Evolutionary conservation across 2,329 filamentous ascomycete species (phyloP), one percentile per base, ranked within the genome.

Genomic region (Neonectria faginata): DNA sequence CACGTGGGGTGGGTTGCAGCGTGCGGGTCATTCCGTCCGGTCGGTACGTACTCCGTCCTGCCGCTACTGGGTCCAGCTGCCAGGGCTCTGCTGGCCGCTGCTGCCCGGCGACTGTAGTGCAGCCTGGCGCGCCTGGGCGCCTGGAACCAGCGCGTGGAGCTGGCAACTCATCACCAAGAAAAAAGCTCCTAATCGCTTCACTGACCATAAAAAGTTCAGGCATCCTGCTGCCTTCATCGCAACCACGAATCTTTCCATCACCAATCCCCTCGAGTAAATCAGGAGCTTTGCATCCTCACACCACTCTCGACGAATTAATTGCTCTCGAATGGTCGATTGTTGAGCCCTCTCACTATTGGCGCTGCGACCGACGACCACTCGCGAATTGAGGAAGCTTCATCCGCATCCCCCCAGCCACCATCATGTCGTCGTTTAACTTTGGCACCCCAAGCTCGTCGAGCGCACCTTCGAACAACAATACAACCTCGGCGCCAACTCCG

Each of bases 351-450:
- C 27, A 48, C 42, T 42, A 52, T 14, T 61, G 59, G 58, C 47
- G 62, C 60, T 51, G 51, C 67, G 62, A 62, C 53, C 60, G 66
- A 67, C 59, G 58, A 61, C 53, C 58, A 31, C 47, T 42, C 42
- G 55, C 67, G 57, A 66, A 60, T 62, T 58, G 64, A 71, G 61
- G 67, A 68, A 66, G 59, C 64, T 66, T 66, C 59, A 69, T 71
- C 62, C 57, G 64, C 66, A 57, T 25, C 25, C 42, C 57, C 44
- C 33, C 56, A 66, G 55, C 60, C 58, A 50, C 63, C 66, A 73
- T 60, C 64, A 83, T 82, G 80, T 74, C 79, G 80, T 74, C 79
- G 41, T 82, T 83, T 75, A 78, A 36, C 62, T 82, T 83, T 70
- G 75, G 76, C 66, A 69, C 74, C 60, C 65, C 72, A 63, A 68